Percentiles rank a stretch among this genome's conserved stretches.
phyloP scores from a whole-genome alignment of 352 stramenopile genomes.

The Phytophthora pinifolia region DNA sequence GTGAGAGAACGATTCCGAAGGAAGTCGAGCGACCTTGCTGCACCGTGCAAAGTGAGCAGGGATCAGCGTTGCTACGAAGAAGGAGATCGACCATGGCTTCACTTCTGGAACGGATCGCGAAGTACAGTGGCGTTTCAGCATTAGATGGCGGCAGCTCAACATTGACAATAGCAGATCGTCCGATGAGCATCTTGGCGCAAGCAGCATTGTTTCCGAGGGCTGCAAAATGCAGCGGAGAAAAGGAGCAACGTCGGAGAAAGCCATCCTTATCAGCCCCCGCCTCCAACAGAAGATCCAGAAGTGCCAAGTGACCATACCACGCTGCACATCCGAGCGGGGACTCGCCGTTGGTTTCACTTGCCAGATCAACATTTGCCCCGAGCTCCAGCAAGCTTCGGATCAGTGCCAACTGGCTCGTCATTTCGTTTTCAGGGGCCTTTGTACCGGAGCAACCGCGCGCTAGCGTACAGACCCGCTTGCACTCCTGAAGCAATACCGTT shows the following conservation, averaged over 20 bases:
- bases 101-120: constrained; percentile 57
- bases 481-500: constrained; percentile 56
- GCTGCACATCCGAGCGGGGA: constrained; percentile 51
- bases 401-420: constrained; percentile 34
- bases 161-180: constrained; percentile 40
- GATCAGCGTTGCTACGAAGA: constrained; percentile 39
- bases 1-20: constrained; percentile 34
- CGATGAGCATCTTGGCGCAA: constrained; percentile 48
- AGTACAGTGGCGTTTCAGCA: constrained; percentile 54
- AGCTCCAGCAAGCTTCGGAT: constrained; percentile 50
- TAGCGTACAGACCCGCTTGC: constrained; percentile 45
- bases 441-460: not conserved
- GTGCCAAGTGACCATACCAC: constrained; percentile 43
- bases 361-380: constrained; percentile 50
- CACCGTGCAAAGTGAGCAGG: constrained; percentile 44
- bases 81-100: constrained; percentile 50
- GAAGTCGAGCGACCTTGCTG: constrained; percentile 34
- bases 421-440: not conserved
- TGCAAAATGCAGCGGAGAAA: constrained; percentile 62
- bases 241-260: constrained; percentile 42
- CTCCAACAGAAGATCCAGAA: constrained; percentile 59
- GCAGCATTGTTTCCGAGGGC: constrained; percentile 37
- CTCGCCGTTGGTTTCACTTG: constrained; percentile 53
- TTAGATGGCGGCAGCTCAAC: constrained; percentile 33
- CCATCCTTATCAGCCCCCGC: constrained; percentile 38